Percentiles rank a stretch among this genome's conserved stretches.
These are phyloP conservation scores for Mediolabrus comicus DNA, from an alignment of 108 stramenopile species.

Conservation along the genomic window DNA sequence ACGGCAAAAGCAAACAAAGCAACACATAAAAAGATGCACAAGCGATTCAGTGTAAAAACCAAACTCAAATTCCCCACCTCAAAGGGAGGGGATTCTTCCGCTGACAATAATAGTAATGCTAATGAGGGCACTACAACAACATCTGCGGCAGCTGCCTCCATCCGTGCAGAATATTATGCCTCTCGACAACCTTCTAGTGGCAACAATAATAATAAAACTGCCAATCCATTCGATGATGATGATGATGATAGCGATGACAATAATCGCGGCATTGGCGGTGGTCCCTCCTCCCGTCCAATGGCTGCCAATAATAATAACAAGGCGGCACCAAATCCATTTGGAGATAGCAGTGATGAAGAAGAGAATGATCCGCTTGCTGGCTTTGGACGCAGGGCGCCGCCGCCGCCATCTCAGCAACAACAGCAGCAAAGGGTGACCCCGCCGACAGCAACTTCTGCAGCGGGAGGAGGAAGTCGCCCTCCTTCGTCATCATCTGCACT, in stretches of 20 bases:
- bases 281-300: not conserved
- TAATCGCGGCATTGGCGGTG: conserved; percentile 2
- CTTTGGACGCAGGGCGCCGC: conserved; percentile 10
- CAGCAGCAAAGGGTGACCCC: not conserved
- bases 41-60: not conserved
- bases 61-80: not conserved
- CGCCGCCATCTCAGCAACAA: conserved; percentile 1
- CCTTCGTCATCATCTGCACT: not conserved
- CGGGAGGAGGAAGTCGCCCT: not conserved
- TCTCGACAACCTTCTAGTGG: not conserved
- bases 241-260: conserved; percentile 23
- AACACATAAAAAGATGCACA: not conserved
- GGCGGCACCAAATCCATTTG: not conserved
- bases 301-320: not conserved
- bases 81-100: not conserved
- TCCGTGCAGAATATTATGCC: not conserved
- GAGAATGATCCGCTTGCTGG: conserved; percentile 8
- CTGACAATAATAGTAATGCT: not conserved
- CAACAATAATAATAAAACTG: not conserved
- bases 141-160: not conserved
- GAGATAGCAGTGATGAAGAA: not conserved
- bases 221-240: conserved; percentile 29
- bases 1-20: no score
- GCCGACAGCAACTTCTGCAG: not conserved
- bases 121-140: not conserved